These are phyloP conservation scores for Triangularia setosa DNA, from an alignment of 2,329 filamentous ascomycete species.

Conservation along the genomic window DNA sequence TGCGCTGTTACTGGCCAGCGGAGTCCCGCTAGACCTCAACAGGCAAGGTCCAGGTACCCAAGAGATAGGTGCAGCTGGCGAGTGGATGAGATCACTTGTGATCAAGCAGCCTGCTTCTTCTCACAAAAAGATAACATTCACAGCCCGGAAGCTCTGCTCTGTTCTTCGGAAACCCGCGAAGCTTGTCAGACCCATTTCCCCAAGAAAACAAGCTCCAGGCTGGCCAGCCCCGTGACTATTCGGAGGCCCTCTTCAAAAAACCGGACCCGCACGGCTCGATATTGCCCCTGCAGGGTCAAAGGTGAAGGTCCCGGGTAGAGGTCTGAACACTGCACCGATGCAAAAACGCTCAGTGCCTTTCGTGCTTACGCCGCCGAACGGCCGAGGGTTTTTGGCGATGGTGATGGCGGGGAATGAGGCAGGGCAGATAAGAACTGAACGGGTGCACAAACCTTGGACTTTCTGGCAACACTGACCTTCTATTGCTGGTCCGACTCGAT, in stretches of 20 bases:
- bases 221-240: neutral
- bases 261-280: conserved; percentile 15
- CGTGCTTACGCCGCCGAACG: neutral
- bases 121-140: neutral
- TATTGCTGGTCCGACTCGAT: neutral
- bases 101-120: neutral
- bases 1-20: conserved; percentile 17
- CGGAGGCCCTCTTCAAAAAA: neutral
- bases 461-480: neutral
- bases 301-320: conserved; percentile 11
- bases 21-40: conserved; percentile 9
- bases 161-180: neutral
- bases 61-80: conserved; percentile 7
- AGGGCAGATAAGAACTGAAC: neutral
- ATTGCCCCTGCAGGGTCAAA: conserved; percentile 20
- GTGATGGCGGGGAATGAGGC: neutral
- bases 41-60: conserved; percentile 19
- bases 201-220: conserved; percentile 5
- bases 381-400: neutral
- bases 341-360: neutral
- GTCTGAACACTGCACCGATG: neutral
- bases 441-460: neutral
- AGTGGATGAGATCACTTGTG: neutral
- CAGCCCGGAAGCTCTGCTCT: neutral
- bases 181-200: neutral